phyloP scores from a whole-genome alignment of 352 stramenopile species.

The Aphanomyces stellatus region DNA sequence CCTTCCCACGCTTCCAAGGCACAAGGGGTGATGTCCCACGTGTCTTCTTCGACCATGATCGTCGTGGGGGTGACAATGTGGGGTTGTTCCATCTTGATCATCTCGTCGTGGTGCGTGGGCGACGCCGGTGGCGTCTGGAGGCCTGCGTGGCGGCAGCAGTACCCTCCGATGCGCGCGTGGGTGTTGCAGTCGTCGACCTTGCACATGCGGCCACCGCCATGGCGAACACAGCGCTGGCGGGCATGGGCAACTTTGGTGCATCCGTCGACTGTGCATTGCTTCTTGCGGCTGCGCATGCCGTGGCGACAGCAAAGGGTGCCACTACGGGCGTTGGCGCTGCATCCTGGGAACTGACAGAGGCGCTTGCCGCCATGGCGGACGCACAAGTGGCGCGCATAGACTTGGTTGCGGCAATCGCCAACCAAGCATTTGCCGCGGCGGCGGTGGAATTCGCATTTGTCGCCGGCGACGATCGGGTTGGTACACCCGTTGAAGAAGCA shows the following conservation, averaged over 20 bases:
- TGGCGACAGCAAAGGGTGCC: slow-evolving; percentile 3
- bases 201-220: slow-evolving; percentile 16
- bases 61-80: too few species aligned
- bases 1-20: slow-evolving; percentile 1
- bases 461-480: neutral
- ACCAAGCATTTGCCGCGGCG: neutral
- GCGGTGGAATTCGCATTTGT: slow-evolving; percentile 12
- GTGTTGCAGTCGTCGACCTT: slow-evolving; percentile 18
- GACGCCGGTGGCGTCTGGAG: neutral
- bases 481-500: slow-evolving; percentile 13
- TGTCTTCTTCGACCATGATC: slow-evolving; percentile 4
- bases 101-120: too few species aligned
- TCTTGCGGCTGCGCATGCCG: neutral
- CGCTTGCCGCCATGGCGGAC: slow-evolving; percentile 4
- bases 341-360: neutral
- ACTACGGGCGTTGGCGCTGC: neutral
- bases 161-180: slow-evolving; percentile 14
- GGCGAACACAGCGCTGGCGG: slow-evolving; percentile 14
- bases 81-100: neutral
- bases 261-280: neutral
- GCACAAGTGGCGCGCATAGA: slow-evolving; percentile 13
- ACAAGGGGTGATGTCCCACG: neutral
- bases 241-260: slow-evolving; percentile 19
- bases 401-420: slow-evolving; percentile 11
- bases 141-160: slow-evolving; percentile 12